These are phyloP conservation scores for Alternaria gaisen DNA, from an alignment of 2,329 filamentous ascomycete genomes.

Conservation along the genomic window DNA sequence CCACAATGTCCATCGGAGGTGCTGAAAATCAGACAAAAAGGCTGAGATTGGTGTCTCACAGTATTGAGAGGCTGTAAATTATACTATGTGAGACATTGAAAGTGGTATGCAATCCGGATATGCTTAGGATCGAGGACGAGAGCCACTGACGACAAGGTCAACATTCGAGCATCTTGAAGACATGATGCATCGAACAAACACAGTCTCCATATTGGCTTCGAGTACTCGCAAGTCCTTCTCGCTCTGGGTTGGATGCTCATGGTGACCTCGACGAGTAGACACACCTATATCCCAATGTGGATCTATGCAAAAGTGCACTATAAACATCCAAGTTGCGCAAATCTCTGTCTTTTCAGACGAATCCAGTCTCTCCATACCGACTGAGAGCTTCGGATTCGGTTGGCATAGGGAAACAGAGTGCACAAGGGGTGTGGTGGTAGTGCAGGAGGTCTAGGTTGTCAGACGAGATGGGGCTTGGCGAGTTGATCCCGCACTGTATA, in stretches of 20 bases:
- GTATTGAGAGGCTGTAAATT: too few relatives aligned
- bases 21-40: background rate
- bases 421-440: slow-evolving; percentile 14
- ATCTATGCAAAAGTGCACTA: slow-evolving; percentile 18
- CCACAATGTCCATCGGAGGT: background rate
- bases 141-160: slow-evolving; percentile 9
- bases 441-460: slow-evolving; percentile 16
- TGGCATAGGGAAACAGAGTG: background rate
- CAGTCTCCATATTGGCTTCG: background rate
- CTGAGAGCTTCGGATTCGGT: background rate
- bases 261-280: slow-evolving; percentile 5
- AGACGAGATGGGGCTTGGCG: slow-evolving; percentile 30
- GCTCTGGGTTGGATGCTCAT: background rate
- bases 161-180: background rate
- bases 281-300: background rate
- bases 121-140: too few relatives aligned
- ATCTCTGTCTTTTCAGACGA: background rate
- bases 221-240: background rate
- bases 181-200: slow-evolving; percentile 13
- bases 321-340: background rate
- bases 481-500: slow-evolving; percentile 29
- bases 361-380: background rate
- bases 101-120: background rate
- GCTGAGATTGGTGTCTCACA: too few relatives aligned
- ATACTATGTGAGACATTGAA: background rate